A percentile compares a stretch with the other conserved stretches of the same genome.
These are phyloP conservation scores for Hylodesmum podocarpum DNA, from an alignment of 306 rosid genomes.

Conservation along the genomic window DNA sequence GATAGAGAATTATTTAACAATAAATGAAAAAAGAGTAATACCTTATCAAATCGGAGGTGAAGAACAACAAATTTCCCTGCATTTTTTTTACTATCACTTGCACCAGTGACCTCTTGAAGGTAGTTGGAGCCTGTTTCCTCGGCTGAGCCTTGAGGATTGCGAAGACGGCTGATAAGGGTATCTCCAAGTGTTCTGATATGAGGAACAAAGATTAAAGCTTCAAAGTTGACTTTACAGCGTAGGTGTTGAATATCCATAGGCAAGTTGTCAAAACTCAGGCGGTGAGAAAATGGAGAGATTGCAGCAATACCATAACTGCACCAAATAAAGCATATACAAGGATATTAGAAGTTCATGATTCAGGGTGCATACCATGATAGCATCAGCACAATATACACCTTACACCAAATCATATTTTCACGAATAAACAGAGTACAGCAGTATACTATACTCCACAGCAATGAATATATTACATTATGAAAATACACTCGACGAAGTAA, in stretches of 20 bases:
- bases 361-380: neutral
- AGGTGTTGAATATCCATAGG: slow-evolving; percentile 85
- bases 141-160: slow-evolving; percentile 48
- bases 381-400: slow-evolving; percentile 1
- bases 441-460: neutral
- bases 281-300: slow-evolving; percentile 94
- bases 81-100: slow-evolving; percentile 36
- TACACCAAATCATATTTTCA: neutral
- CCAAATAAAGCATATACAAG: slow-evolving; percentile 14
- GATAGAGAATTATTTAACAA: neutral
- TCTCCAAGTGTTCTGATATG: slow-evolving; percentile 83
- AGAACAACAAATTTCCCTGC: slow-evolving; percentile 80
- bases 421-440: neutral
- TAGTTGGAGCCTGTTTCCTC: slow-evolving; percentile 43
- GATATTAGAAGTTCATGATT: slow-evolving; percentile 18
- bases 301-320: slow-evolving; percentile 92
- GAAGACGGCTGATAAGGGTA: slow-evolving; percentile 77
- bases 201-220: slow-evolving; percentile 89
- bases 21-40: slow-evolving; percentile 25
- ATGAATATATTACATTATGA: neutral
- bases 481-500: neutral
- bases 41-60: slow-evolving; percentile 97
- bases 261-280: slow-evolving; percentile 85
- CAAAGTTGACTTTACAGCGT: slow-evolving; percentile 93
- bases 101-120: slow-evolving; percentile 51